Conservation (phyloP, 257 asterid genomes). For the Primulina tabacum region DNA sequence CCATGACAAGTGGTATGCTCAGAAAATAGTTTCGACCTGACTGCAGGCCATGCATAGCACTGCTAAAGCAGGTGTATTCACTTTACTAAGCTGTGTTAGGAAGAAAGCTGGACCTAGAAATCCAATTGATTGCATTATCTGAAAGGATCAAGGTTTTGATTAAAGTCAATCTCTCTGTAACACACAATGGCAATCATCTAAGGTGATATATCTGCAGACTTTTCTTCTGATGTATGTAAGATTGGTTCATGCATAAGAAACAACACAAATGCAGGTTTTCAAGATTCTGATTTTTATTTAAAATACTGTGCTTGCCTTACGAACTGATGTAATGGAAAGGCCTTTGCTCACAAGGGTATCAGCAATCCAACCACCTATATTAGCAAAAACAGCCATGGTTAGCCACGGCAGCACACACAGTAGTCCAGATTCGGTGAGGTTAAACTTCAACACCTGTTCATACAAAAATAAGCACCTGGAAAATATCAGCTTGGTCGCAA, state of each 20-base stretch:
- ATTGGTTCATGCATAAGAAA: not conserved
- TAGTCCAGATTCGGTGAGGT: constrained; percentile 86
- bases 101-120: constrained; percentile 96
- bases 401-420: constrained; percentile 92
- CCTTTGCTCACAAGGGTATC: constrained; percentile 89
- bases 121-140: constrained; percentile 97
- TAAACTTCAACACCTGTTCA: constrained; percentile 83
- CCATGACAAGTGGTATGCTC: constrained; percentile 11
- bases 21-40: constrained; percentile 51
- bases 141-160: constrained; percentile 27
- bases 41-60: constrained; percentile 98
- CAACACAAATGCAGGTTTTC: not conserved
- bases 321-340: constrained; percentile 50
- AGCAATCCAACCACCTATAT: constrained; percentile 95
- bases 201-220: not conserved
- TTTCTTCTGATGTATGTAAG: not conserved
- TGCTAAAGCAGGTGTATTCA: constrained; percentile 82
- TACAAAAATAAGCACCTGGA: constrained; percentile 16
- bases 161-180: constrained; percentile 16
- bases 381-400: constrained; percentile 91
- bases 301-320: constrained; percentile 4
- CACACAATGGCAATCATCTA: not conserved
- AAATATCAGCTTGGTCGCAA: not conserved
- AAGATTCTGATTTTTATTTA: not conserved
- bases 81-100: constrained; percentile 71